Percentiles rank a stretch among this genome's conserved stretches.
Evolutionary conservation across 192 early-diverging fungal genomes (phyloP).

Genomic region (Backusella circina): DNA sequence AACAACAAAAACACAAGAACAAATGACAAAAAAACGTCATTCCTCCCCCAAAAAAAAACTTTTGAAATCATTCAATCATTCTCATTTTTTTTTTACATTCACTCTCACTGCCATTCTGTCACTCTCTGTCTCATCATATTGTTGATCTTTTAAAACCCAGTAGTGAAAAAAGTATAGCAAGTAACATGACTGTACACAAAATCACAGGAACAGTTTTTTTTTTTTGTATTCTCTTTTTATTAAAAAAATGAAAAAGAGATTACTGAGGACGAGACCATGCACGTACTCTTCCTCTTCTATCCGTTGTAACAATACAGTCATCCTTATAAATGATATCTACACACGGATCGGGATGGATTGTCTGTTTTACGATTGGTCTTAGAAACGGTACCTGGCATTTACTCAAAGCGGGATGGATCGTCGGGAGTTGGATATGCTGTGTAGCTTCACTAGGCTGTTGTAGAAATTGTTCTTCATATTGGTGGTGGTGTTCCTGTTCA

Average conservation of each 20-base stretch:
- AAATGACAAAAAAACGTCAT: background rate
- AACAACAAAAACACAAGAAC: background rate
- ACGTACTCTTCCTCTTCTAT: constrained; percentile 30
- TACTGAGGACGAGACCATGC: constrained; percentile 25
- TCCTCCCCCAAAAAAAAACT: background rate
- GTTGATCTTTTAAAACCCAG: background rate
- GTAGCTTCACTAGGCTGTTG: background rate
- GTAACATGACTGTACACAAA: constrained; percentile 3
- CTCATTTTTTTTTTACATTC: background rate
- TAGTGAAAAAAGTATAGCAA: background rate
- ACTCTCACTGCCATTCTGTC: background rate
- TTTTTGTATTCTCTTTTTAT: background rate
- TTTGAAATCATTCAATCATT: background rate
- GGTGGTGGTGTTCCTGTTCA: background rate
- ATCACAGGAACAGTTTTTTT: constrained; percentile 3
- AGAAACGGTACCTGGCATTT: constrained; percentile 35
- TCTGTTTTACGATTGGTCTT: constrained; percentile 20
- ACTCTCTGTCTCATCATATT: background rate
- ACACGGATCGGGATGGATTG: constrained; percentile 31
- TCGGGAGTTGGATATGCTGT: constrained; percentile 18
- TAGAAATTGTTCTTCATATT: background rate
- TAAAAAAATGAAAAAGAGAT: background rate
- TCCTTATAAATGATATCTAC: constrained; percentile 25
- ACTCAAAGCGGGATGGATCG: constrained; percentile 20
- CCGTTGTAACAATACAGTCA: constrained; percentile 30